phyloP scores from a whole-genome alignment of 805 yeast species.

The Candida rishiriensis region DNA sequence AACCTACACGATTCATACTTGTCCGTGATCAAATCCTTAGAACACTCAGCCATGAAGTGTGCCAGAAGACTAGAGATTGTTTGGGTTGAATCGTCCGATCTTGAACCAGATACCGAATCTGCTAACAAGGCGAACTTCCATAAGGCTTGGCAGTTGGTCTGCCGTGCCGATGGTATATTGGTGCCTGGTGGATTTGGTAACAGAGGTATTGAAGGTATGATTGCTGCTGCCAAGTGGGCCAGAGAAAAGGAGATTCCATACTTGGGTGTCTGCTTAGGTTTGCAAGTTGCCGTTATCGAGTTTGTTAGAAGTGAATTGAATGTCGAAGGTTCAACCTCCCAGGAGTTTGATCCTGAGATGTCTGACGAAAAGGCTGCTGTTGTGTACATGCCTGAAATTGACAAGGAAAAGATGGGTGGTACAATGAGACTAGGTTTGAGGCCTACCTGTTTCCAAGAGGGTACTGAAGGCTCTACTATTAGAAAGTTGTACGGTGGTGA shows the following conservation, averaged over 20 bases:
- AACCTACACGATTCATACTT: constrained; percentile 91
- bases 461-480: constrained; percentile 56
- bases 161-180: constrained; percentile 92
- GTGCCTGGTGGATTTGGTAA: constrained; percentile 99
- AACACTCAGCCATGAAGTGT: constrained; percentile 91
- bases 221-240: constrained; percentile 96
- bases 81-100: constrained; percentile 94
- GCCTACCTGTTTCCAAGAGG: constrained; percentile 73
- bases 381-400: constrained; percentile 98
- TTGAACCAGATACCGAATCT: constrained; percentile 69
- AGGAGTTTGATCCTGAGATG: constrained; percentile 70
- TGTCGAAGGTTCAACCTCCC: constrained; percentile 62
- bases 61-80: constrained; percentile 77
- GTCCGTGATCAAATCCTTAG: constrained; percentile 91
- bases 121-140: constrained; percentile 74
- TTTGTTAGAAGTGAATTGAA: constrained; percentile 80
- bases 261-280: constrained; percentile 95
- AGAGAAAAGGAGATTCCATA: constrained; percentile 92
- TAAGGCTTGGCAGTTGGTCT: constrained; percentile 90
- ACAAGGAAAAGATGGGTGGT: constrained; percentile 94
- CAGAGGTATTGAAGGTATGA: constrained; percentile 98
- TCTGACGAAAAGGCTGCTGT: constrained; percentile 68
- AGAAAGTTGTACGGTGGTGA: constrained; percentile 75
- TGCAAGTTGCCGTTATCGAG: constrained; percentile 96
- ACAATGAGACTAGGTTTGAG: constrained; percentile 98